Conservation (phyloP, 257 asterid species). For the Fraxinus cuspidata region DNA sequence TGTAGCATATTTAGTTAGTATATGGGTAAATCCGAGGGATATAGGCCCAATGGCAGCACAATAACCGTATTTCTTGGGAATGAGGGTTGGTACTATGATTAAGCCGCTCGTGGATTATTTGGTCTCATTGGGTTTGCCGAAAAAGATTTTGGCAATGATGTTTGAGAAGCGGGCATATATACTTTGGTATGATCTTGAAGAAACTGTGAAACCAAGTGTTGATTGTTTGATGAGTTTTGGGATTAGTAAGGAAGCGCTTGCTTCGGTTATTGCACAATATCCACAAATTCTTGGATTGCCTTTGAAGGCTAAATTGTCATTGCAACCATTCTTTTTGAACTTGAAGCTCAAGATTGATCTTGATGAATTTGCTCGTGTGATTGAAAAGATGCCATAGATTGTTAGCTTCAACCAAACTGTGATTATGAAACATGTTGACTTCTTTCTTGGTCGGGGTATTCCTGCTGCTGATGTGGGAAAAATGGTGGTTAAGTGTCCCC, state of each 20-base stretch:
- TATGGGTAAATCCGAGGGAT: constrained; percentile 86
- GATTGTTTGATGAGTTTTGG: constrained; percentile 89
- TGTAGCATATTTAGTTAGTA: constrained; percentile 84
- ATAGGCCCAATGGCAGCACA: constrained; percentile 97
- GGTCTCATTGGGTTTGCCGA: constrained; percentile 75
- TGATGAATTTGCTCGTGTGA: constrained; percentile 69
- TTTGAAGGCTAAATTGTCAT: constrained; percentile 79
- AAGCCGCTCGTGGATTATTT: constrained; percentile 90
- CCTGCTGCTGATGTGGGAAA: constrained; percentile 54
- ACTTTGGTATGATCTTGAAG: constrained; percentile 79
- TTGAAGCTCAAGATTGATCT: constrained; percentile 89
- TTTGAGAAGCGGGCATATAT: constrained; percentile 83
- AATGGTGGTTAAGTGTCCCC: constrained; percentile 89
- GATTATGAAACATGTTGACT: constrained; percentile 79
- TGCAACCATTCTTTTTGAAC: constrained; percentile 80
- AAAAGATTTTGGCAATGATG: constrained; percentile 73
- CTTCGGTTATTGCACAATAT: constrained; percentile 74
- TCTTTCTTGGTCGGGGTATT: constrained; percentile 72
- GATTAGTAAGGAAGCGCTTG: constrained; percentile 55
- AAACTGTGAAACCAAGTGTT: constrained; percentile 79
- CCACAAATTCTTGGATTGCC: constrained; percentile 93
- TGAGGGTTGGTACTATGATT: constrained; percentile 93
- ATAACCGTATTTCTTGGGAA: constrained; percentile 84
- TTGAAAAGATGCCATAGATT: constrained; percentile 87
- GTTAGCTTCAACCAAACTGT: constrained; percentile 74